Evolutionary conservation across 2,329 filamentous ascomycete genomes (phyloP).

Genomic region (Exophiala xenobiotica): DNA sequence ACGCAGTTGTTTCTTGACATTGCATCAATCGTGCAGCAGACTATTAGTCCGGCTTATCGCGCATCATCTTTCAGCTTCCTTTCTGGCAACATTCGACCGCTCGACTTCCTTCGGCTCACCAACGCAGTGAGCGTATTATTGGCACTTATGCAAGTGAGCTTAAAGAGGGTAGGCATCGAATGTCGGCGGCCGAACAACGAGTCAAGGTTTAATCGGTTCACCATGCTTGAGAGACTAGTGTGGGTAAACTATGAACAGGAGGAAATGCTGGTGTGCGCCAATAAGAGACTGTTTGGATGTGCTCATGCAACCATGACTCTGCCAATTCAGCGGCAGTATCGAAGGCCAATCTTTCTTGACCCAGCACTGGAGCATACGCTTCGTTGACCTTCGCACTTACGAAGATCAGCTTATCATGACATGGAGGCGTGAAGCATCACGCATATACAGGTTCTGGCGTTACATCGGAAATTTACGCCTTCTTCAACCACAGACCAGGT

Average conservation of each 20-base stretch:
- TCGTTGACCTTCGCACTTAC: background rate
- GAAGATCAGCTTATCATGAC: background rate
- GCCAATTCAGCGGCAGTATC: background rate
- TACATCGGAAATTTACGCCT: no score
- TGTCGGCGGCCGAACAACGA: no score
- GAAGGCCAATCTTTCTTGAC: background rate
- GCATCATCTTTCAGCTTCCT: background rate
- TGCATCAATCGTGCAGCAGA: background rate
- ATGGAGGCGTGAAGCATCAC: background rate
- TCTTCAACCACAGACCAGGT: no score
- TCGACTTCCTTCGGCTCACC: background rate
- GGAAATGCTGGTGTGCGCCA: no score
- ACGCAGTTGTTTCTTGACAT: background rate
- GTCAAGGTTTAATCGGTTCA: no score
- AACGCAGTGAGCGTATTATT: background rate
- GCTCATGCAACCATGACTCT: no score
- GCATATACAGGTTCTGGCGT: no score
- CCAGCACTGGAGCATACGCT: background rate
- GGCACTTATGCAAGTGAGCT: no score
- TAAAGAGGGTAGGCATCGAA: no score
- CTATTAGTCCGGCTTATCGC: background rate
- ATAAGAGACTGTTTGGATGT: no score
- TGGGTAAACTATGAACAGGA: no score
- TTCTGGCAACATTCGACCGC: background rate
- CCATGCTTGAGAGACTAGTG: no score